A percentile compares a stretch with the other conserved stretches of the same genome.
phyloP scores from a whole-genome alignment of 352 stramenopile genomes.

The Pythium rhizo-oryzae region DNA sequence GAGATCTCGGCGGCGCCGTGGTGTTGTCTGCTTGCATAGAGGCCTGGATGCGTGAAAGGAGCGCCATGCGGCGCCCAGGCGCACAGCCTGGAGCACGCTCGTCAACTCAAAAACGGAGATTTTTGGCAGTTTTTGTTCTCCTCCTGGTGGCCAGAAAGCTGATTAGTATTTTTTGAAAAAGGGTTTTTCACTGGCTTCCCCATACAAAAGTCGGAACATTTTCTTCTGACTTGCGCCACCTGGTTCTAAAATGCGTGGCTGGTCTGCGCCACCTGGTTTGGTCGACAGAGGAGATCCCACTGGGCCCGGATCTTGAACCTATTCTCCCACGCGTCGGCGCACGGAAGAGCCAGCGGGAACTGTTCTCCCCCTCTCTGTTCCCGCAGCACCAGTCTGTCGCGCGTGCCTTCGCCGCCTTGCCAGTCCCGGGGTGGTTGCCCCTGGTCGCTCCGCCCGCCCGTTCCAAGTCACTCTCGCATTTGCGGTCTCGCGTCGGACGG shows the following conservation, averaged over 20 bases:
- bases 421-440: not conserved
- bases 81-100: not conserved
- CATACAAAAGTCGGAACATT: not conserved
- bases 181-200: no score
- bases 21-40: not conserved
- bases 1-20: not conserved
- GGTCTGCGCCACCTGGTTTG: constrained; percentile 19
- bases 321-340: not conserved
- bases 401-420: not conserved
- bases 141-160: no score
- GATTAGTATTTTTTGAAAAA: no score
- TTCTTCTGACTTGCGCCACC: constrained; percentile 6
- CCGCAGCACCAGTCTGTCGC: not conserved
- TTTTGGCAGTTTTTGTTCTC: not conserved
- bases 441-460: not conserved
- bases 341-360: constrained; percentile 1
- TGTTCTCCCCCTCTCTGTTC: not conserved
- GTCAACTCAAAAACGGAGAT: not conserved
- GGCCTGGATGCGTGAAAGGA: not conserved
- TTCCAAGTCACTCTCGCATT: constrained; percentile 13
- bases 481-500: no score
- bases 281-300: constrained; percentile 9
- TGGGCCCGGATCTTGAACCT: constrained; percentile 2
- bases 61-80: not conserved
- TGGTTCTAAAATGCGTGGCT: constrained; percentile 16